These are phyloP conservation scores for Brassica balearica DNA, from an alignment of 441 rosid species.

Conservation along the genomic window DNA sequence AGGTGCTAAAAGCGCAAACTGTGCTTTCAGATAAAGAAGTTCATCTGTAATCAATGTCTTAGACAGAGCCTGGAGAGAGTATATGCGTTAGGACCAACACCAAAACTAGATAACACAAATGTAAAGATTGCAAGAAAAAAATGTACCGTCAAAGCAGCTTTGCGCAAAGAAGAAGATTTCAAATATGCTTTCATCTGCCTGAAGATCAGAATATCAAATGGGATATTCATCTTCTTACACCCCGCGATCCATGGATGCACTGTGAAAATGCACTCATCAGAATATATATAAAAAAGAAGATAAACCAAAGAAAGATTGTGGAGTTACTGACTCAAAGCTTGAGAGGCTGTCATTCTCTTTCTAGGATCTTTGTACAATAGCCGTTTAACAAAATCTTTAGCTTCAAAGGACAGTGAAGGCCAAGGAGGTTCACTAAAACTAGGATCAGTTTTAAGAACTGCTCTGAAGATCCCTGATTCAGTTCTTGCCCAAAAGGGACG, in stretches of 20 bases:
- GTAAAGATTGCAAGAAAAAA: constrained; percentile 12
- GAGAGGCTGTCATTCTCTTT: constrained; percentile 91
- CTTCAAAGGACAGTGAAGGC: constrained; percentile 84
- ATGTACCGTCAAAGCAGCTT: constrained; percentile 91
- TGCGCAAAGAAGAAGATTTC: constrained; percentile 85
- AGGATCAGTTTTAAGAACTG: constrained; percentile 90
- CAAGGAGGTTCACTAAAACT: constrained; percentile 87
- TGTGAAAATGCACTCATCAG: constrained; percentile 34
- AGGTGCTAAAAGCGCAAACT: constrained; percentile 78
- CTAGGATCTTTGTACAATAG: constrained; percentile 84
- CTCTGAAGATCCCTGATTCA: constrained; percentile 93
- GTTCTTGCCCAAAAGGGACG: constrained; percentile 99
- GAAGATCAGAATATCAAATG: constrained; percentile 80
- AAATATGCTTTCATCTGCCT: constrained; percentile 80
- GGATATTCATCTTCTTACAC: constrained; percentile 56
- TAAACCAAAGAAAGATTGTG: constrained; percentile 21
- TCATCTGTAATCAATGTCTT: constrained; percentile 77
- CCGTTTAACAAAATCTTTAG: constrained; percentile 88
- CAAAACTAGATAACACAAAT: background rate
- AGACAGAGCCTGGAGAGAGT: constrained; percentile 71
- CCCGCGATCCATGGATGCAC: constrained; percentile 95
- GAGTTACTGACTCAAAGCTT: constrained; percentile 78
- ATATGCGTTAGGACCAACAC: too few species aligned
- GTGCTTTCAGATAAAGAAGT: constrained; percentile 65
- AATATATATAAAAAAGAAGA: background rate